phyloP scores from a whole-genome alignment of 2,329 filamentous ascomycete genomes.

The Ascochyta pisi region DNA sequence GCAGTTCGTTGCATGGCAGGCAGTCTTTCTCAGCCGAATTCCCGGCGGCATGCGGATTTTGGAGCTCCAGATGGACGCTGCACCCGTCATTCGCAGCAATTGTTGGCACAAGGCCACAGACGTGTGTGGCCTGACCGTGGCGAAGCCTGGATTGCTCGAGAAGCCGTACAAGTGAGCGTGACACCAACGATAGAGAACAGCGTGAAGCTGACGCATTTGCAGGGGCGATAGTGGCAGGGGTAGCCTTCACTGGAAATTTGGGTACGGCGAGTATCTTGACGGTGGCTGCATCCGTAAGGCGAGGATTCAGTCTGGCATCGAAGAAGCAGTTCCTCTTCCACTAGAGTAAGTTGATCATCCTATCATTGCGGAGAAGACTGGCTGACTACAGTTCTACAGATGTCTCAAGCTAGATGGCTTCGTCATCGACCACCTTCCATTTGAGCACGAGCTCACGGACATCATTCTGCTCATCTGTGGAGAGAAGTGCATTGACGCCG shows the following conservation, averaged over 20 bases:
- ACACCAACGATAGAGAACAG: not conserved
- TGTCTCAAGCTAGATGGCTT: conserved; percentile 43
- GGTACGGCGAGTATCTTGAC: conserved; percentile 46
- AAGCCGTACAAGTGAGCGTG: conserved; percentile 33
- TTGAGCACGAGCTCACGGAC: conserved; percentile 34
- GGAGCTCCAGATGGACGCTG: conserved; percentile 37
- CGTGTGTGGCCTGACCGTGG: conserved; percentile 30
- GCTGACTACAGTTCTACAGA: conserved; percentile 6
- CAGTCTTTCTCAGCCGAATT: conserved; percentile 34
- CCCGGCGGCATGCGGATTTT: conserved; percentile 29
- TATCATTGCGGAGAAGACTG: not conserved
- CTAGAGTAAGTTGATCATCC: conserved; percentile 20
- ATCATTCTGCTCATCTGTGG: conserved; percentile 35
- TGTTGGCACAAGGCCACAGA: conserved; percentile 33
- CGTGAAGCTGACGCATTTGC: not conserved
- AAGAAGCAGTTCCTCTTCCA: conserved; percentile 30
- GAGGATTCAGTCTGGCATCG: conserved; percentile 34
- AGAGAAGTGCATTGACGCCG: conserved; percentile 37
- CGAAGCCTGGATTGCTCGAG: conserved; percentile 21
- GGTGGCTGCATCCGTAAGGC: conserved; percentile 40
- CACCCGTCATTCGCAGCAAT: conserved; percentile 34
- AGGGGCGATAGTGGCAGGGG: conserved; percentile 42
- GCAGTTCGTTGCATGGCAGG: conserved; percentile 42
- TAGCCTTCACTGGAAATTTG: conserved; percentile 33
- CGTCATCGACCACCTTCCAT: conserved; percentile 43